Evolutionary conservation across 225 moss, liverwort and hornwort genomes (phyloP), one percentile per base, ranked within the genome.

Genomic region (Bryoerythrophyllum caledonicum): DNA sequence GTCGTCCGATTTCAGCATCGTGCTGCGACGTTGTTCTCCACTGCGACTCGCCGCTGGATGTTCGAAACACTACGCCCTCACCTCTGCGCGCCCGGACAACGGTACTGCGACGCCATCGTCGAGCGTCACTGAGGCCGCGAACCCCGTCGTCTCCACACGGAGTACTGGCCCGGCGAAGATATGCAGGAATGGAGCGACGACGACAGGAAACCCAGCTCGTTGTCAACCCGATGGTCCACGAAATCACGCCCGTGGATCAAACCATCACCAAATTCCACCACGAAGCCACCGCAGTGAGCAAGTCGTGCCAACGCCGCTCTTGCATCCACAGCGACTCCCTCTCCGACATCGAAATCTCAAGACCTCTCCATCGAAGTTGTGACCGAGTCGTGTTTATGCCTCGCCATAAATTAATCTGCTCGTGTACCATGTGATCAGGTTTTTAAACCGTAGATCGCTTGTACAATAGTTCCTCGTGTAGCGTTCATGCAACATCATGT

Each of bases 111-210:
- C n/a, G 13, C 27, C 61, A 23, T 49, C 70, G 21, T n/a, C 73
- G 6, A 65, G 57, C 17, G 8, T 48, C 17, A 54, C 4, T n/a
- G 0, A 73, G 60, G 28, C n/a, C n/a, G n/a, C n/a, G n/a, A n/a
- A n/a, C n/a, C n/a, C 82, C 79, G 0, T 37, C 46, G 0, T 52
- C 73, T n/a, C n/a, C 11, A 67, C 21, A 25, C 76, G 23, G 67
- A 80, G 11, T 65, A 59, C 43, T 84, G 82, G 87, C 84, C 87
- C 3, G 84, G 84, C 4, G 71, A 77, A 58, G 84, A 84, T 59
- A 77, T 84, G 14, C 82, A 71, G 53, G 62, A 84, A 1, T 87
- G 87, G 87, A 82, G 34, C 27, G 80, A 21, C 64, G 63, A 28
- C 71, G 27, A 17, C 72, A 37, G 28, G 73, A 79, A 63, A 64